Percentiles rank a stretch among this genome's conserved stretches.
phyloP scores from a whole-genome alignment of 2,329 filamentous ascomycete genomes.

The Hymenoscyphus infarciens region DNA sequence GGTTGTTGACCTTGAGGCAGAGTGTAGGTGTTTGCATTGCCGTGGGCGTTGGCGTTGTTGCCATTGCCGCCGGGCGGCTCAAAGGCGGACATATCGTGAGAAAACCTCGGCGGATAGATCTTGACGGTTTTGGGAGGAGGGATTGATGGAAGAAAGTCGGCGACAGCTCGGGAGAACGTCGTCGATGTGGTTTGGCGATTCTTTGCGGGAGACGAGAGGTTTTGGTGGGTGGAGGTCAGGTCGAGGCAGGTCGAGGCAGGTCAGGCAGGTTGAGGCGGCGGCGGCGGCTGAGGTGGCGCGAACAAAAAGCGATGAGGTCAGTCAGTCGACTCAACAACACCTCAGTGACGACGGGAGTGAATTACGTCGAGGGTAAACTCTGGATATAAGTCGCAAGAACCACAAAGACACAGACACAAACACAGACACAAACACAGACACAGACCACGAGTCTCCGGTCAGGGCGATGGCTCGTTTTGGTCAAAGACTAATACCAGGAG shows the following conservation, averaged over 20 bases:
- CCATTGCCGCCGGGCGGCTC: conserved; percentile 16
- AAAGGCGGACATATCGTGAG: conserved; percentile 18
- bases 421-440: too few species aligned
- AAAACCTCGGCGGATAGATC: conserved; percentile 1
- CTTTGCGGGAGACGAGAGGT: background rate
- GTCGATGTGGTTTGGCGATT: background rate
- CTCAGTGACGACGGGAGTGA: background rate
- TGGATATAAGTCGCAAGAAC: conserved; percentile 10
- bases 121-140: background rate
- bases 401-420: too few species aligned
- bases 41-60: conserved; percentile 6
- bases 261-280: too few species aligned
- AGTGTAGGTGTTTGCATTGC: background rate
- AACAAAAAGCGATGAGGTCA: background rate
- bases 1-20: background rate
- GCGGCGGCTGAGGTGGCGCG: background rate
- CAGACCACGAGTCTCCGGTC: background rate
- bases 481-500: too few species aligned
- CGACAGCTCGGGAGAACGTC: conserved; percentile 24
- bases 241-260: background rate
- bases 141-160: conserved; percentile 14
- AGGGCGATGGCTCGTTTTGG: background rate
- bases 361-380: conserved; percentile 10
- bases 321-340: background rate
- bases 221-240: background rate